Evolutionary conservation across 2,329 filamentous ascomycete species (phyloP).

Genomic region (Aplosporella prunicola): DNA sequence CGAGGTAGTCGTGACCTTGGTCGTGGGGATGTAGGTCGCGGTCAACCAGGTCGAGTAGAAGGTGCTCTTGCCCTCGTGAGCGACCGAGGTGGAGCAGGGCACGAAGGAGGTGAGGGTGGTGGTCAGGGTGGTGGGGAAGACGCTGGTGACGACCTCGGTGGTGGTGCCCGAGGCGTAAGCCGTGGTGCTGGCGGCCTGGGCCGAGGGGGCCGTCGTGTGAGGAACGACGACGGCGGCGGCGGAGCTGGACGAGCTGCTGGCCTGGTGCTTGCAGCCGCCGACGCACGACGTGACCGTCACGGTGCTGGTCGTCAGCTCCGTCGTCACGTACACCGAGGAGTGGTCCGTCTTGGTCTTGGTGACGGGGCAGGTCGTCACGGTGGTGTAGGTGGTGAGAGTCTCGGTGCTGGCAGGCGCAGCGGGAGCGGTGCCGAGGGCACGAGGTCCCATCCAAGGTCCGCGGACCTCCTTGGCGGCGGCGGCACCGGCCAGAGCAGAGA

Average conservation of each 20-base stretch:
- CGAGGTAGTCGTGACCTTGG: constrained; percentile 17
- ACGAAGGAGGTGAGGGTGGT: constrained; percentile 27
- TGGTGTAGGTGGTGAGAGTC: constrained; percentile 22
- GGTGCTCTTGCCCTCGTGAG: constrained; percentile 19
- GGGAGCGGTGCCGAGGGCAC: not conserved
- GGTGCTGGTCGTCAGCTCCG: constrained; percentile 27
- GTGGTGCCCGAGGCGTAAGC: constrained; percentile 12
- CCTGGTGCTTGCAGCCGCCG: constrained; percentile 22
- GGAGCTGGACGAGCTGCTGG: constrained; percentile 11
- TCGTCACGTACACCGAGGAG: constrained; percentile 19
- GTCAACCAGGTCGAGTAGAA: constrained; percentile 34
- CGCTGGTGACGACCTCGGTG: constrained; percentile 8
- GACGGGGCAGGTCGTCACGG: constrained; percentile 23
- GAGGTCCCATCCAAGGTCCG: constrained; percentile 2
- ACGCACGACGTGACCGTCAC: constrained; percentile 31
- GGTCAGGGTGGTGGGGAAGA: constrained; percentile 21
- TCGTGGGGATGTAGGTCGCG: constrained; percentile 22
- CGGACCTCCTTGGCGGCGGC: not conserved
- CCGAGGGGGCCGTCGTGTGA: constrained; percentile 3
- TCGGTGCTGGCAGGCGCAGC: constrained; percentile 10
- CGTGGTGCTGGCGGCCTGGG: not conserved
- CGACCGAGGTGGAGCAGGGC: constrained; percentile 28
- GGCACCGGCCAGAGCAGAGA: constrained; percentile 5
- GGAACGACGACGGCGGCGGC: constrained; percentile 9
- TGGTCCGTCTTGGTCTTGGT: constrained; percentile 17